phyloP scores from a whole-genome alignment of 768 basidiomycete genomes.

The Tricholoma matsutake region DNA sequence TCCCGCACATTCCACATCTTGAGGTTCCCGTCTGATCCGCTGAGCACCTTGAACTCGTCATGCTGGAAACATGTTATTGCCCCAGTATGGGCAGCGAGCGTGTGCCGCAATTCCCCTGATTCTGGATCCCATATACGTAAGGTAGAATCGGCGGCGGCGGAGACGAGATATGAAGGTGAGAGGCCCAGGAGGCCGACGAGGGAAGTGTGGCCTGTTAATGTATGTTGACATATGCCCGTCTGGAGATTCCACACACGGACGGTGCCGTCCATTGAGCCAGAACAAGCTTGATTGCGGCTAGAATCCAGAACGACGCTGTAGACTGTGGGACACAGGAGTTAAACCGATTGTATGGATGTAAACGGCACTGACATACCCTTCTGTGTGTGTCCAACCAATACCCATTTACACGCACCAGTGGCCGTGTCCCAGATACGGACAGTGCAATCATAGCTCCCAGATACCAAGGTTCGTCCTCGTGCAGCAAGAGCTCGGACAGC shows the following conservation, averaged over 20 bases:
- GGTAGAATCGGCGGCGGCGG: conserved; percentile 95
- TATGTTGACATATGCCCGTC: conserved; percentile 76
- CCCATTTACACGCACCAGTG: conserved; percentile 76
- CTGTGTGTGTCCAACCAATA: conserved; percentile 84
- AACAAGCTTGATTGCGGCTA: conserved; percentile 84
- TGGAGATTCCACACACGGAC: conserved; percentile 92
- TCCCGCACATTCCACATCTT: conserved; percentile 98
- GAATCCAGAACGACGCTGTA: conserved; percentile 94
- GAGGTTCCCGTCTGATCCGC: conserved; percentile 91
- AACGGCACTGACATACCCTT: conserved; percentile 57
- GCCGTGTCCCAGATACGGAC: conserved; percentile 96
- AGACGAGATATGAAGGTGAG: conserved; percentile 87
- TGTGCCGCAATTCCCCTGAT: conserved; percentile 73
- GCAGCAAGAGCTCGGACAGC: conserved; percentile 93
- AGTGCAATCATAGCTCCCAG: conserved; percentile 94
- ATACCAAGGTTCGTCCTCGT: conserved; percentile 84
- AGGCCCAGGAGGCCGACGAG: conserved; percentile 91
- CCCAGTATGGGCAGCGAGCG: conserved; percentile 87
- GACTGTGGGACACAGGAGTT: conserved; percentile 44
- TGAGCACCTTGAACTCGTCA: conserved; percentile 95
- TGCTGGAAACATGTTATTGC: conserved; percentile 99
- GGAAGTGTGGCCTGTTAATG: conserved; percentile 88
- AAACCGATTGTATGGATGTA: background rate
- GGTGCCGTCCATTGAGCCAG: conserved; percentile 97
- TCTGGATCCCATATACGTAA: conserved; percentile 93